These are phyloP conservation scores for Lentinula aciculospora DNA, from an alignment of 768 basidiomycete species.

Conservation along the genomic window DNA sequence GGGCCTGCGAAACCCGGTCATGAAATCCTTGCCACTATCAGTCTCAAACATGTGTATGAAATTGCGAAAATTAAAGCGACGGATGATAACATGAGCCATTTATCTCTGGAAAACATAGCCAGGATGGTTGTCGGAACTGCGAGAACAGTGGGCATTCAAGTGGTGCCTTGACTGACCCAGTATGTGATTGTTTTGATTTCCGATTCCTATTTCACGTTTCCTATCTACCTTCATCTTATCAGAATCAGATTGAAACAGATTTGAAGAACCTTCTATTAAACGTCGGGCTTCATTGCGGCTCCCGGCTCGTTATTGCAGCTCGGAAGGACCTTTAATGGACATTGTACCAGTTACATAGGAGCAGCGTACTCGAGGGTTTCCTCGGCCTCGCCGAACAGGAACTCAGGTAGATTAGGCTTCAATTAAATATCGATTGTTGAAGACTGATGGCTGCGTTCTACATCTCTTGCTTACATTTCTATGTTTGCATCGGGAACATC, in stretches of 20 bases:
- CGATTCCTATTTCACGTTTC: background rate
- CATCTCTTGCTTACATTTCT: background rate
- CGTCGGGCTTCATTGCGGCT: background rate
- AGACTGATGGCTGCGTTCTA: background rate
- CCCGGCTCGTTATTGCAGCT: background rate
- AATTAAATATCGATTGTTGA: conserved; percentile 2
- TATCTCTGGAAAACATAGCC: conserved; percentile 83
- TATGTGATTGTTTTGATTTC: background rate
- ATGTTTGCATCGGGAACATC: background rate
- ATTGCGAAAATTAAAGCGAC: conserved; percentile 94
- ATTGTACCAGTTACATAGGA: conserved; percentile 1
- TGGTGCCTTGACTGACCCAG: conserved; percentile 63
- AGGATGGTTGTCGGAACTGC: conserved; percentile 88
- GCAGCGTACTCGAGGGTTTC: background rate
- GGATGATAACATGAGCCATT: conserved; percentile 85
- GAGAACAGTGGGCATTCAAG: conserved; percentile 82
- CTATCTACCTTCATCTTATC: conserved; percentile 4
- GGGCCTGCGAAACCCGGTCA: conserved; percentile 81
- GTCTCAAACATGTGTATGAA: conserved; percentile 96
- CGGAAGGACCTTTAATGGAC: background rate
- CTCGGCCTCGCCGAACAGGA: background rate
- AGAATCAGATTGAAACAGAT: conserved; percentile 3
- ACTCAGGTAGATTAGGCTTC: conserved; percentile 6
- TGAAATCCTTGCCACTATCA: conserved; percentile 75
- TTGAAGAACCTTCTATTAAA: background rate